phyloP scores from a whole-genome alignment of 2,329 filamentous ascomycete species.

The Fusarium praegraminearum region DNA sequence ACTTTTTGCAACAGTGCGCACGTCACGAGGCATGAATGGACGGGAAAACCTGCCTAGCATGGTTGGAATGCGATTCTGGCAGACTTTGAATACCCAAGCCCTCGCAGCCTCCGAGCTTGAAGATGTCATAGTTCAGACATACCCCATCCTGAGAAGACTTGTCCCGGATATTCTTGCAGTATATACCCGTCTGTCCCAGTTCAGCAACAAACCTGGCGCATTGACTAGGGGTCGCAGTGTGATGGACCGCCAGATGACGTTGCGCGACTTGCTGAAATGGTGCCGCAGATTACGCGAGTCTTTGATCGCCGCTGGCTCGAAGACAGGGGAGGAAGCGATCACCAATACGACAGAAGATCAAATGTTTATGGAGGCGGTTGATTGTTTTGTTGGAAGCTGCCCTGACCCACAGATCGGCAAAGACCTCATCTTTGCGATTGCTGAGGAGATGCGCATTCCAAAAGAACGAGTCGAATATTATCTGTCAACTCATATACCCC shows the following conservation, averaged over 20 bases:
- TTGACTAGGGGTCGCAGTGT: constrained; percentile 57
- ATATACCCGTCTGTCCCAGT: constrained; percentile 64
- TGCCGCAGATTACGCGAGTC: constrained; percentile 80
- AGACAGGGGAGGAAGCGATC: constrained; percentile 75
- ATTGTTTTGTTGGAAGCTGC: constrained; percentile 89
- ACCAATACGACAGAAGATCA: constrained; percentile 79
- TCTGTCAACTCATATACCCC: constrained; percentile 77
- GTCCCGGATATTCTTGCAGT: constrained; percentile 70
- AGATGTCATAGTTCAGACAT: constrained; percentile 77
- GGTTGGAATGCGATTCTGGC: constrained; percentile 89
- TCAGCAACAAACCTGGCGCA: constrained; percentile 60
- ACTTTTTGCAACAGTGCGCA: constrained; percentile 91
- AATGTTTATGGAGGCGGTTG: constrained; percentile 93
- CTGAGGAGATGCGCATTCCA: constrained; percentile 88
- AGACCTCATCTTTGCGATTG: constrained; percentile 75
- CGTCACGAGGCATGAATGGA: constrained; percentile 75
- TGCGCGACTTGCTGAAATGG: constrained; percentile 91
- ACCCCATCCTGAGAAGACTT: constrained; percentile 76
- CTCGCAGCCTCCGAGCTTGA: constrained; percentile 77
- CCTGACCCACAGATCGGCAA: constrained; percentile 72
- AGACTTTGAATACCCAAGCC: constrained; percentile 75
- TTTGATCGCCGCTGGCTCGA: constrained; percentile 70
- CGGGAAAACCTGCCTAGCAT: constrained; percentile 77
- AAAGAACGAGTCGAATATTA: constrained; percentile 84
- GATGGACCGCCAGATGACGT: constrained; percentile 68